These are phyloP conservation scores for Capillidium rhysosporum DNA, from an alignment of 371 early-diverging fungal species.

Conservation along the genomic window DNA sequence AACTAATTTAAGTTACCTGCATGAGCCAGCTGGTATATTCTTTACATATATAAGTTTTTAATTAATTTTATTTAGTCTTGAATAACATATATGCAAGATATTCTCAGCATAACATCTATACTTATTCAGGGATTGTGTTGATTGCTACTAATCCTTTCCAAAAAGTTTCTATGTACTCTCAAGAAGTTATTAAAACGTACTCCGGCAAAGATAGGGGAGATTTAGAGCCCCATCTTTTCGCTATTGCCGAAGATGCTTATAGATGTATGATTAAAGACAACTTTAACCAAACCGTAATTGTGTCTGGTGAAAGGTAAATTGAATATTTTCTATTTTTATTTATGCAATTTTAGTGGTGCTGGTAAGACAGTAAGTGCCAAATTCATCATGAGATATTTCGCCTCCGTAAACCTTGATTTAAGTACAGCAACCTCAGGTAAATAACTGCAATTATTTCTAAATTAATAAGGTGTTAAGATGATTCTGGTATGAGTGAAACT, in stretches of 20 bases:
- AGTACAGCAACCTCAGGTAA: constrained; percentile 16
- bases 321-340: constrained; percentile 11
- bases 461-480: not conserved
- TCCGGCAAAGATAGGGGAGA: constrained; percentile 85
- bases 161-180: constrained; percentile 65
- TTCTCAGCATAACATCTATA: constrained; percentile 82
- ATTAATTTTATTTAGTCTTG: constrained; percentile 31
- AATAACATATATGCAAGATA: constrained; percentile 79
- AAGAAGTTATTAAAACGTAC: constrained; percentile 79
- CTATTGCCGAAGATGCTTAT: constrained; percentile 96
- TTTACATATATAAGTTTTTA: not conserved
- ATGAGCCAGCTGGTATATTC: constrained; percentile 64
- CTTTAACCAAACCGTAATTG: constrained; percentile 94
- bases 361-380: constrained; percentile 94
- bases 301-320: constrained; percentile 83
- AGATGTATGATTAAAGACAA: constrained; percentile 77
- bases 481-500: constrained; percentile 44
- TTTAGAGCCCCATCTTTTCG: constrained; percentile 96
- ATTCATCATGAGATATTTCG: constrained; percentile 95
- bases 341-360: constrained; percentile 40
- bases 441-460: not conserved
- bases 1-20: constrained; percentile 72
- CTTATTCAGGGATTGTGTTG: constrained; percentile 98
- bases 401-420: constrained; percentile 60
- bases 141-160: constrained; percentile 97